Conservation (phyloP, 2,329 filamentous ascomycete species). For the Ophiosphaerella narmari region DNA sequence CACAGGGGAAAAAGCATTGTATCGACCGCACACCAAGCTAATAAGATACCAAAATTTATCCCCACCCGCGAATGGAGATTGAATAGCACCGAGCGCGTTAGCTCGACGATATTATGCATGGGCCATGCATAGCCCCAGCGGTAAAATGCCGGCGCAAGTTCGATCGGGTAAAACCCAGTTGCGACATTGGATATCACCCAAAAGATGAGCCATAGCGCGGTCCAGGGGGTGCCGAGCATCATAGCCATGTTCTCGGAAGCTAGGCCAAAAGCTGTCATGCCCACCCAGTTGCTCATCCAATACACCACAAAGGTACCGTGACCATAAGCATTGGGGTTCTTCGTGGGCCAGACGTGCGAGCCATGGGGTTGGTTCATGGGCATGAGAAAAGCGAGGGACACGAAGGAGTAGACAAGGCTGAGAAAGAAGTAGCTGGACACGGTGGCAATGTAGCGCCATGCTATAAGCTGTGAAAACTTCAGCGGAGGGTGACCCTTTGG, state of each 20-base stretch:
- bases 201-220: conserved; percentile 67
- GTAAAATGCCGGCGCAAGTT: conserved; percentile 62
- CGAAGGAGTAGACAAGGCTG: conserved; percentile 64
- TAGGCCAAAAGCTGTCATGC: conserved; percentile 66
- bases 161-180: conserved; percentile 63
- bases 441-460: conserved; percentile 63
- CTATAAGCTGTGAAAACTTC: conserved; percentile 61
- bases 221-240: conserved; percentile 65
- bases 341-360: conserved; percentile 49
- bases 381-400: conserved; percentile 66
- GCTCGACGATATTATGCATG: conserved; percentile 65
- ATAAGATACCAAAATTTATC: conserved; percentile 63
- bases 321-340: conserved; percentile 60
- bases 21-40: conserved; percentile 62
- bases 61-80: conserved; percentile 62
- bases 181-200: conserved; percentile 70
- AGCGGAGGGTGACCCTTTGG: conserved; percentile 62
- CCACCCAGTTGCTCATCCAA: conserved; percentile 66
- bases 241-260: conserved; percentile 69
- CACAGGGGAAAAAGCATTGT: conserved; percentile 58
- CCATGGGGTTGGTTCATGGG: conserved; percentile 58
- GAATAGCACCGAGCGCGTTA: conserved; percentile 63
- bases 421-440: conserved; percentile 64
- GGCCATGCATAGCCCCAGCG: conserved; percentile 68
- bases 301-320: conserved; percentile 64